Conservation (phyloP, 192 early-diverging fungal species). For the Mortierella claussenii region DNA sequence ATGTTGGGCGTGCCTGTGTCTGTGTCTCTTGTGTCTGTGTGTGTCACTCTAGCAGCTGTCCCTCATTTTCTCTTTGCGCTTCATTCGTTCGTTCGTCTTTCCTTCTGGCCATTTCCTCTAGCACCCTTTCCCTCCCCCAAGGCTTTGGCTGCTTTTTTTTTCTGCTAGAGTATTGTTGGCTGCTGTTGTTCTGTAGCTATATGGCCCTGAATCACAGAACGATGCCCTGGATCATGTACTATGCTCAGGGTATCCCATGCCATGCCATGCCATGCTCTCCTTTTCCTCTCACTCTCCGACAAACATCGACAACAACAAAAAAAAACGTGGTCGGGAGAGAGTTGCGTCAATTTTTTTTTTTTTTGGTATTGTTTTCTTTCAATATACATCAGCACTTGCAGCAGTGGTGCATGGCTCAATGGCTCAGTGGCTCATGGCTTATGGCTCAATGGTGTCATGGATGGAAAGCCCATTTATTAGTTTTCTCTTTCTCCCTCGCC, state of each 20-base stretch:
- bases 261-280: slow-evolving; percentile 9
- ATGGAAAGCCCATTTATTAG: not conserved
- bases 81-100: slow-evolving; percentile 1
- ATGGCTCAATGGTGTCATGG: slow-evolving; percentile 9
- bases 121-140: not conserved
- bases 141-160: slow-evolving; percentile 15
- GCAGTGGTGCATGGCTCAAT: slow-evolving; percentile 1
- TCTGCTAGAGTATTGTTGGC: not conserved
- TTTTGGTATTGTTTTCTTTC: not conserved
- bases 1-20: slow-evolving; percentile 30
- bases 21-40: too few species aligned
- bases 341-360: slow-evolving; percentile 17
- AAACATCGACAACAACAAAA: slow-evolving; percentile 3
- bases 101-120: not conserved
- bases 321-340: slow-evolving; percentile 24
- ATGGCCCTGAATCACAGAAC: too few species aligned
- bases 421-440: not conserved
- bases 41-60: slow-evolving; percentile 1
- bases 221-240: not conserved
- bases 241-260: slow-evolving; percentile 1
- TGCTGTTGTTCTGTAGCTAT: slow-evolving; percentile 1
- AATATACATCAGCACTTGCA: slow-evolving; percentile 1
- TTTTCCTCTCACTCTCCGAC: slow-evolving; percentile 2
- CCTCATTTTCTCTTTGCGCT: not conserved
- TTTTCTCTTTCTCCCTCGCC: not conserved